These are phyloP conservation scores for Tilletiaria anomala DNA, from an alignment of 1,284 basidiomycete species.

Conservation along the genomic window DNA sequence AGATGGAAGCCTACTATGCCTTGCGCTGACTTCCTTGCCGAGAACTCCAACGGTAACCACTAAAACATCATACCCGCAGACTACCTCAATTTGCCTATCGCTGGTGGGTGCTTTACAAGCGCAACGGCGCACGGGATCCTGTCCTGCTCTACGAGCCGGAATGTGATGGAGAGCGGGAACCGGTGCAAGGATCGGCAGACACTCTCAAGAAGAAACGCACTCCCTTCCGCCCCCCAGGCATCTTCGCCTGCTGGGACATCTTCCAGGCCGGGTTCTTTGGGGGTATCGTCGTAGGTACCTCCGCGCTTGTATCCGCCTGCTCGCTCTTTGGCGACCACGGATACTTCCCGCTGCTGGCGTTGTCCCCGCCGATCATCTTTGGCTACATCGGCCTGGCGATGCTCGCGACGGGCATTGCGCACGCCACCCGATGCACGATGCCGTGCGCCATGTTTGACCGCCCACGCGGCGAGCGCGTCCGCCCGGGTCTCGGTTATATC, in stretches of 20 bases:
- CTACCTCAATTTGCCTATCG: background rate
- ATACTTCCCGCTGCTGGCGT: background rate
- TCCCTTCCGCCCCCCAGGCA: background rate
- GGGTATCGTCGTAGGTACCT: background rate
- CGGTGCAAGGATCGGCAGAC: background rate
- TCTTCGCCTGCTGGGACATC: background rate
- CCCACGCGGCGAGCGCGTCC: background rate
- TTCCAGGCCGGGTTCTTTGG: constrained; percentile 1
- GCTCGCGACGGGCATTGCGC: background rate
- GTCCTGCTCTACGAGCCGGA: background rate
- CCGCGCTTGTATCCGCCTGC: background rate
- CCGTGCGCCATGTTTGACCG: background rate
- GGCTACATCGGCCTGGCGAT: background rate
- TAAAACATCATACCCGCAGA: no score
- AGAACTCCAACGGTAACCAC: no score
- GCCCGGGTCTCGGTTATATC: background rate
- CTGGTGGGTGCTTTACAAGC: background rate
- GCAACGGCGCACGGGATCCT: background rate
- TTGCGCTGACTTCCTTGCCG: background rate
- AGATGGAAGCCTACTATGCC: background rate
- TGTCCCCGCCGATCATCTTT: constrained; percentile 1
- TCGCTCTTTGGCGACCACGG: background rate
- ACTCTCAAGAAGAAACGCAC: background rate
- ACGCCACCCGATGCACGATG: background rate
- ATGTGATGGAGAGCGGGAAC: background rate